Base-by-base conservation (phyloP, 176 grass and related monocot genomes). In the Oryza glaberrima region DNA sequence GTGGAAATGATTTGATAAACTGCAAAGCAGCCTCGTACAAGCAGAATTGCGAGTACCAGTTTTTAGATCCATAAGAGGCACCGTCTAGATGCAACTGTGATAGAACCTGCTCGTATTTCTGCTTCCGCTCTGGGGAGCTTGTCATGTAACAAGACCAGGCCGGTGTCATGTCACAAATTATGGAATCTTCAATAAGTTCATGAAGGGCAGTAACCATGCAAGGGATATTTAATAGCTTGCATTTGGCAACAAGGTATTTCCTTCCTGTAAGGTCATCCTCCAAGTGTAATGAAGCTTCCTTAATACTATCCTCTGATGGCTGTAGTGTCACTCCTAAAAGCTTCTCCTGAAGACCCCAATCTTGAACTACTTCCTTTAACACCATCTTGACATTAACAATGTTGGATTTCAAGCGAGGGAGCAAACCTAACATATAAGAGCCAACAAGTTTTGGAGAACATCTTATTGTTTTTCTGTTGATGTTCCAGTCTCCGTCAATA, bases 401-500 rank as follows among this genome's bases (percentile, higher is more conserved):
- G 12, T 49, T 15, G 2, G 47, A 14, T 49, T 49, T 3, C 47
- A 0, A 49, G 10, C 0, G 13, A 12, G 47, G 47, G 47, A 3
- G 4, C 4, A 49, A 49, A 49, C 4, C 2, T 49, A 10, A 45
- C 38, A 46, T 46, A 46, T 46, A 5, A 8, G 44, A 46, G 44
- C 0, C 6, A 46, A 46, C 1, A 7, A 1, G 10, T 46, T 46
- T 11, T 46, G 9, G 44, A 23, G n/a, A 12, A 32, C 22, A 54
- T 75, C 2, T 34, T 25, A 75, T 75, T 46, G 51, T 52, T 75
- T 26, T 75, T 75, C 72, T 54, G 23, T 75, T 23, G 6, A 49
- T 32, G 25, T 75, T 51, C 72, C 72, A 75, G 12, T 54, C 72
- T 75, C 10, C 25, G 52, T 75, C 72, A 52, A 75, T 75, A 75